Evolutionary conservation across 257 asterid species (phyloP), one percentile per base, ranked within the genome.

Genomic region (Scutellaria galericulata): DNA sequence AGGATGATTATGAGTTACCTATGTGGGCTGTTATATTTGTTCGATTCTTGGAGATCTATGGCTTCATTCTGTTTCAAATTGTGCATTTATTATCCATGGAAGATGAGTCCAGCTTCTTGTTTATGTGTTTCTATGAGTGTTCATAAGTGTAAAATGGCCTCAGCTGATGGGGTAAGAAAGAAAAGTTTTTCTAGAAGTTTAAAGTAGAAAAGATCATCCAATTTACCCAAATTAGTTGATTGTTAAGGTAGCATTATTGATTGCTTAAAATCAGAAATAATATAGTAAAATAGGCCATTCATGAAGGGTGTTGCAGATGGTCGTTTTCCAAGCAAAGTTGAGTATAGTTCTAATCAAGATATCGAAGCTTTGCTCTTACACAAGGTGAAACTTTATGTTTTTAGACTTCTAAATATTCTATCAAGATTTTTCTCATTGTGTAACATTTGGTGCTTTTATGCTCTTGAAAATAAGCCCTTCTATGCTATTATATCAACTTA

Each of bases 1-100:
- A 45, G 14, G 9, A 18, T 50, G 13, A 54, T 53, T 66, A 7
- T 56, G 56, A n/a, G 31, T 56, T 58, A n/a, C 18, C 37, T 58
- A n/a, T 60, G 6, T 10, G 62, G 46, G 63, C 54, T 47, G 52
- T 62, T 14, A 6, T 48, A 66, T 54, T 48, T 48, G 5, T 48
- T 57, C 37, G 68, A 64, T 75, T 52, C 37, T 59, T 66, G 5
- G 27, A 40, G 64, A 20, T 76, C 14, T 65, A 48, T n/a, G 64
- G 51, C 20, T 39, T 24, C 11, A 4, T 15, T 56, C 22, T 58
- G 14, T 5, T 60, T 51, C 7, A 11, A 41, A 50, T 47, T 6
- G 54, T 50, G 7, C 55, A 39, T 3, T 31, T 31, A 31, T 70
- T 59, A 9, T 45, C 20, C 42, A 44, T 64, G 54, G 46, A 35